Evolutionary conservation across 1,284 basidiomycete genomes (phyloP), one percentile per base, ranked within the genome.

Genomic region (Lentinula novae-zelandiae): DNA sequence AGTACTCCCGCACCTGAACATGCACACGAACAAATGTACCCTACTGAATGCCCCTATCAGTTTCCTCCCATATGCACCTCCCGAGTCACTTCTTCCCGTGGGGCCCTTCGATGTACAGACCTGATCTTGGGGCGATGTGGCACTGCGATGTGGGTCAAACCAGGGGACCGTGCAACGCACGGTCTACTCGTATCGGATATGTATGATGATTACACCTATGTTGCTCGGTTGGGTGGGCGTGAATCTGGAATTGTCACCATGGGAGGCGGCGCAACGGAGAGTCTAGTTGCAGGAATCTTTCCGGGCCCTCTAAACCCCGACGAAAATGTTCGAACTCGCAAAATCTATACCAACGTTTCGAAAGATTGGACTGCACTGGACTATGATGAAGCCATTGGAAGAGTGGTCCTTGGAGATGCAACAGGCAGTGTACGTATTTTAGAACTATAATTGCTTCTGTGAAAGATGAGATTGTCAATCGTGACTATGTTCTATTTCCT

Each of bases 131-230:
- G 85, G 1, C 68, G 70, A 9, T 72, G 77, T 57, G 82, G 83
- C 3, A 85, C 84, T 0, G 83, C 84, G 2, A 70, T 82, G 4
- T 87, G 85, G 84, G 77, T 86, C 22, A 78, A 80, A 59, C 85
- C 85, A 2, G 76, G 73, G 46, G 75, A 81, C 60, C 72, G 74
- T 50, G 72, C 76, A 65, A 0, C 79, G 78, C 6, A 68, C 80
- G 57, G 62, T 73, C 51, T 57, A 64, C 20, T 65, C 67, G 2
- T 61, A 68, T 40, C 48, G 2, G 52, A 48, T 40, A 27, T 52
- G 20, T 56, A 49, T 53, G 17, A 34, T 12, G 22, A 52, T 12
- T 53, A 40, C 20, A 40, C 48, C 8, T 17, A 51, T 39, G n/a
- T 44, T n/a, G 38, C 50, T 33, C 38, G 22, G 8, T 17, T 33